A percentile compares a stretch with the other conserved stretches of the same genome.
phyloP scores from a whole-genome alignment of 192 early-diverging fungal species.

The Coemansia sp. region DNA sequence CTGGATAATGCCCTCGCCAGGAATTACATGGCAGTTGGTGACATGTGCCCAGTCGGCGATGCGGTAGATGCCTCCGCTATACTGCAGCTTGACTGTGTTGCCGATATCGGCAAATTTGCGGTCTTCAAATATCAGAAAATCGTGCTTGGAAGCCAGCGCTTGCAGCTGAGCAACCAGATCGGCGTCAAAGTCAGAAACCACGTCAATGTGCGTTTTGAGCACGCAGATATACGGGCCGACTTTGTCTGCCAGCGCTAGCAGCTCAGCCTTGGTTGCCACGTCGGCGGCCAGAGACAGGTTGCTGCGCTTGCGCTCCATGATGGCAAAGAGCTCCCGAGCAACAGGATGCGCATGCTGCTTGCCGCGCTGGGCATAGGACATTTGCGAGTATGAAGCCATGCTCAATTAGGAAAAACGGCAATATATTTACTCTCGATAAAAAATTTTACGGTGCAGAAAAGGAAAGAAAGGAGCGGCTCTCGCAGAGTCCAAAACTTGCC shows the following conservation, averaged over 20 bases:
- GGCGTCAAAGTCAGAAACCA: constrained; percentile 88
- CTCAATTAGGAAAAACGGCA: neutral
- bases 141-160: constrained; percentile 76
- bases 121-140: constrained; percentile 98
- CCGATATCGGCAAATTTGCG: constrained; percentile 99
- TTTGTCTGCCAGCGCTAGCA: constrained; percentile 81
- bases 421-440: constrained; percentile 1
- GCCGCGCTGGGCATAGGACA: constrained; percentile 67
- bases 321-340: constrained; percentile 67
- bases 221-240: constrained; percentile 94
- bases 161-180: constrained; percentile 73
- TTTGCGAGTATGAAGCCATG: constrained; percentile 45
- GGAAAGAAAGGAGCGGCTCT: constrained; percentile 10
- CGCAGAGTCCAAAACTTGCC: constrained; percentile 9
- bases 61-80: constrained; percentile 82
- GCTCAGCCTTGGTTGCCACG: constrained; percentile 81
- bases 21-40: constrained; percentile 91
- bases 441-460: constrained; percentile 10
- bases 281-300: constrained; percentile 92
- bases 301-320: constrained; percentile 87
- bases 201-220: constrained; percentile 97
- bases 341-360: constrained; percentile 69
- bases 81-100: constrained; percentile 96
- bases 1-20: constrained; percentile 93
- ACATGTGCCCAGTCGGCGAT: constrained; percentile 96